These are phyloP conservation scores for Mrakia frigida DNA, from an alignment of 768 basidiomycete species.

Conservation along the genomic window DNA sequence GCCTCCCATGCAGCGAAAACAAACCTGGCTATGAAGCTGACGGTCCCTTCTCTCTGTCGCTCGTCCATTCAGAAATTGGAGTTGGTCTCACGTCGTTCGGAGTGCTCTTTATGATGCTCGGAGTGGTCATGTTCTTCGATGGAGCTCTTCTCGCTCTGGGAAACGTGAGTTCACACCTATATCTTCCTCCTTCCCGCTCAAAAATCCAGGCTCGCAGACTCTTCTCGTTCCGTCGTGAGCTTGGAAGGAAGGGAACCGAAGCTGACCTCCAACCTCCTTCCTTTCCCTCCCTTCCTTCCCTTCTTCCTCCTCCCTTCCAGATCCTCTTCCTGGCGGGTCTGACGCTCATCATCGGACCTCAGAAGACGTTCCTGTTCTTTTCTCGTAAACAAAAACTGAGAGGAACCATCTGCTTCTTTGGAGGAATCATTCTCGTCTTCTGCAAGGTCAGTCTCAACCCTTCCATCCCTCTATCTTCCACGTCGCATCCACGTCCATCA, in stretches of 20 bases:
- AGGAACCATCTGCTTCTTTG: constrained; percentile 77
- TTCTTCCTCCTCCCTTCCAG: constrained; percentile 52
- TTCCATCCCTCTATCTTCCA: not conserved
- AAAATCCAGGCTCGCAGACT: too few species aligned
- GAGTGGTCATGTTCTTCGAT: constrained; percentile 89
- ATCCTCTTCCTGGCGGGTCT: constrained; percentile 90
- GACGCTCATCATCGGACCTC: constrained; percentile 92
- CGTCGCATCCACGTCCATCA: not conserved
- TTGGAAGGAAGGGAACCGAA: not conserved
- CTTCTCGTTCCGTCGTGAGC: too few species aligned
- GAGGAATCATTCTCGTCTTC: constrained; percentile 88
- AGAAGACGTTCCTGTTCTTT: constrained; percentile 98
- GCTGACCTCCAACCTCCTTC: constrained; percentile 18
- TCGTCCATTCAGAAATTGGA: constrained; percentile 51
- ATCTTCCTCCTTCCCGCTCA: too few species aligned
- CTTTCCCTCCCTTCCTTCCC: not conserved
- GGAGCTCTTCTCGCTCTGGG: constrained; percentile 92
- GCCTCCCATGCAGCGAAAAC: not conserved
- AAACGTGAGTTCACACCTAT: constrained; percentile 59
- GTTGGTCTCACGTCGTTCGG: constrained; percentile 56
- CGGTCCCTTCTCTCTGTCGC: constrained; percentile 9
- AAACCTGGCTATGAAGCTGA: not conserved
- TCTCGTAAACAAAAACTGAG: constrained; percentile 90
- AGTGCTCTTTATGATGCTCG: constrained; percentile 89
- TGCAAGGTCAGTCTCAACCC: constrained; percentile 51